Evolutionary conservation across 805 yeast genomes (phyloP).

Genomic region (Cyberlindnera bimundalis): DNA sequence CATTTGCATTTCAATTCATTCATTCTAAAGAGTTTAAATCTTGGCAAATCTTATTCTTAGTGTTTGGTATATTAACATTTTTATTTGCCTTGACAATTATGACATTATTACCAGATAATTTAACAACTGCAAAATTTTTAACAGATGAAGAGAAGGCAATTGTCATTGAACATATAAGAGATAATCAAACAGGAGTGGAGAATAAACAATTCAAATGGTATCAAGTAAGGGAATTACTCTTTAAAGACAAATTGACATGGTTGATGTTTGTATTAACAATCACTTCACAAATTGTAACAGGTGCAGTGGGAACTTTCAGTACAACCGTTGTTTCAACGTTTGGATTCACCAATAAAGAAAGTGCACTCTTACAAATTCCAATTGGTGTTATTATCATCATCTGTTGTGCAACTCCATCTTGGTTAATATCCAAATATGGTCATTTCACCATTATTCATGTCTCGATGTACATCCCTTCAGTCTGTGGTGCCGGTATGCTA

Average conservation of each 20-base stretch:
- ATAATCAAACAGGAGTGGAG: constrained; percentile 46
- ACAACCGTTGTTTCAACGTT: constrained; percentile 18
- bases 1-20: constrained; percentile 52
- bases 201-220: constrained; percentile 37
- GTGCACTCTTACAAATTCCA: constrained; percentile 51
- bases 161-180: constrained; percentile 39
- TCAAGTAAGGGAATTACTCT: constrained; percentile 41
- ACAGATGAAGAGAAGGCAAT: constrained; percentile 35
- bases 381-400: constrained; percentile 45
- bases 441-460: constrained; percentile 32
- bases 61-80: constrained; percentile 50
- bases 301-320: constrained; percentile 33
- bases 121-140: constrained; percentile 32
- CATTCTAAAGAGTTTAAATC: constrained; percentile 37
- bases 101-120: constrained; percentile 48
- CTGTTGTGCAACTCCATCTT: constrained; percentile 38
- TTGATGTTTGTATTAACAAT: constrained; percentile 40
- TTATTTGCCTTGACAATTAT: constrained; percentile 42
- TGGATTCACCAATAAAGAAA: constrained; percentile 27
- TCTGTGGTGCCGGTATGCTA: constrained; percentile 46
- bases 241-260: constrained; percentile 45
- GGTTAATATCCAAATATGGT: constrained; percentile 34
- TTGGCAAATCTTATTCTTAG: constrained; percentile 57
- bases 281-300: constrained; percentile 44
- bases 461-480: constrained; percentile 44